Evolutionary conservation across 2,329 filamentous ascomycete species (phyloP).

Genomic region (Arthroderma sp.): DNA sequence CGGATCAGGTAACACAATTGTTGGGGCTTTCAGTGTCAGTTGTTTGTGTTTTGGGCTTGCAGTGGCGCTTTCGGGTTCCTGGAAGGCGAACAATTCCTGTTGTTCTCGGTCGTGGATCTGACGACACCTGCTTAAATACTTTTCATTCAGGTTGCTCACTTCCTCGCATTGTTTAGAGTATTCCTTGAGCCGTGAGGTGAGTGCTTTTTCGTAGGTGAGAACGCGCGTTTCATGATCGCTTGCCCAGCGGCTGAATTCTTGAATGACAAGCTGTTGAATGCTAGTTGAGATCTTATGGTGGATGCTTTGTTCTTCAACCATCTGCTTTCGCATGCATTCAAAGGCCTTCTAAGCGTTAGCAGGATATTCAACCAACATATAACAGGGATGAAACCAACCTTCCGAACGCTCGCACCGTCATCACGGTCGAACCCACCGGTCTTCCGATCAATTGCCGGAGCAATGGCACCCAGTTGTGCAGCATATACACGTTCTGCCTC

Average conservation of each 20-base stretch:
- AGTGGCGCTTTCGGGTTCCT: conserved; percentile 53
- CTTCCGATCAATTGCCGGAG: conserved; percentile 68
- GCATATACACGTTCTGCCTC: conserved; percentile 91
- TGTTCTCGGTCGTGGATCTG: conserved; percentile 93
- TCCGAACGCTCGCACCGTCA: conserved; percentile 89
- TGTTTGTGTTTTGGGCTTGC: conserved; percentile 45
- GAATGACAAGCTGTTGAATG: conserved; percentile 89
- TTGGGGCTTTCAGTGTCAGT: conserved; percentile 37
- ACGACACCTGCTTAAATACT: conserved; percentile 98
- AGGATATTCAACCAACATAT: background rate
- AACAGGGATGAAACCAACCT: conserved; percentile 46
- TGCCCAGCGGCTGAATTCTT: conserved; percentile 90
- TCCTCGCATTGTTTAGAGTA: conserved; percentile 84
- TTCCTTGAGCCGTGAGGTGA: conserved; percentile 79
- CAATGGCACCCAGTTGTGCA: conserved; percentile 66
- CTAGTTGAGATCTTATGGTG: conserved; percentile 94
- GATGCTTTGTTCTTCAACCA: conserved; percentile 78
- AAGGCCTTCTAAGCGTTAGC: conserved; percentile 54
- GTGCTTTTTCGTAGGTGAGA: conserved; percentile 86
- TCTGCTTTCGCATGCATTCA: conserved; percentile 82
- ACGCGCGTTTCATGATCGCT: conserved; percentile 85
- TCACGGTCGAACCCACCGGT: conserved; percentile 72
- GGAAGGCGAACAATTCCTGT: conserved; percentile 96
- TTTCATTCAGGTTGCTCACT: conserved; percentile 84
- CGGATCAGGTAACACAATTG: conserved; percentile 73